Percentiles rank a stretch among this genome's conserved stretches.
Evolutionary conservation across 2,329 filamentous ascomycete species (phyloP).

Genomic region (Cordyceps fumosorosea): DNA sequence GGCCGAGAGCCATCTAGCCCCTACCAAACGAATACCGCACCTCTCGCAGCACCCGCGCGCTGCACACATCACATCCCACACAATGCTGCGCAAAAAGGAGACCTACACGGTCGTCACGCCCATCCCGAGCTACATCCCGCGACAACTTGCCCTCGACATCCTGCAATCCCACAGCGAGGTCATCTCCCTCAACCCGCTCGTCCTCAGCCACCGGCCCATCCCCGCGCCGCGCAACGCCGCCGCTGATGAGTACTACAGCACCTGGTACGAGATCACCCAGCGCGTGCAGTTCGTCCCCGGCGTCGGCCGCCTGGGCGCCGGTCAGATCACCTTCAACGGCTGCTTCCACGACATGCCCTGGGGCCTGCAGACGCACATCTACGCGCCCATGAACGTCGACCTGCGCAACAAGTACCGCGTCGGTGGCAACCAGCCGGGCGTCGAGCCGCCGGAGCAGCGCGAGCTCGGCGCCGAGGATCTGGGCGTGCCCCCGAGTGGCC

Average conservation of each 20-base stretch:
- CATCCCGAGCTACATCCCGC: constrained; percentile 63
- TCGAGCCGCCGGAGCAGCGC: constrained; percentile 53
- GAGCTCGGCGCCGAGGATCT: constrained; percentile 55
- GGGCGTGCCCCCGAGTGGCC: constrained; percentile 55
- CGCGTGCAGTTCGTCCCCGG: constrained; percentile 63
- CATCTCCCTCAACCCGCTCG: constrained; percentile 64
- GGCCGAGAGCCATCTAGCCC: not conserved
- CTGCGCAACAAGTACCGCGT: constrained; percentile 63
- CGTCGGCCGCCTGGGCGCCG: constrained; percentile 56
- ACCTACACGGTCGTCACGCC: constrained; percentile 63
- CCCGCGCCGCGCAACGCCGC: constrained; percentile 60
- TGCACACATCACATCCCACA: constrained; percentile 14
- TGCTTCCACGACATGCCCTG: constrained; percentile 68
- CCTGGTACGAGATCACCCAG: constrained; percentile 68
- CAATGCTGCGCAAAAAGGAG: constrained; percentile 56
- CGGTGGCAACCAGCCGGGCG: constrained; percentile 59
- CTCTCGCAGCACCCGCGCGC: not conserved
- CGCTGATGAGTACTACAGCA: constrained; percentile 64
- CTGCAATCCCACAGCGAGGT: constrained; percentile 65
- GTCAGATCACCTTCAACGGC: constrained; percentile 62
- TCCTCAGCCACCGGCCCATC: constrained; percentile 56
- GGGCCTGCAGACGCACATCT: constrained; percentile 66
- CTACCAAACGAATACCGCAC: not conserved
- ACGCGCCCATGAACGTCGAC: constrained; percentile 61
- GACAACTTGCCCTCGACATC: constrained; percentile 65